These are phyloP conservation scores for Aspergillus wentii DNA, from an alignment of 495 filamentous ascomycete species.

Conservation along the genomic window DNA sequence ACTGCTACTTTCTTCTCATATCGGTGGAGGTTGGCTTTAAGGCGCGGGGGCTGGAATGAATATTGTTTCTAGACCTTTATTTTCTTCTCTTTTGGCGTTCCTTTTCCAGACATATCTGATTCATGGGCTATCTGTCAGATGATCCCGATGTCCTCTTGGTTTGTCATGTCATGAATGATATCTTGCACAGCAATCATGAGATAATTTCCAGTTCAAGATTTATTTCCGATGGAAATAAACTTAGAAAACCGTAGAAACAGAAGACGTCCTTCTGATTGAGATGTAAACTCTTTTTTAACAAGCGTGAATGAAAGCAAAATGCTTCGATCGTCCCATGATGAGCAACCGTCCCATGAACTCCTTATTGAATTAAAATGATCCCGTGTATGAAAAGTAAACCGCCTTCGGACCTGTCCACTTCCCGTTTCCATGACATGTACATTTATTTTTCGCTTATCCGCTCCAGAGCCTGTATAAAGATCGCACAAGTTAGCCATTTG, in stretches of 20 bases:
- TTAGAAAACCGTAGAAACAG: conserved; percentile 1
- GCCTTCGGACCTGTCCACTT: conserved; percentile 11
- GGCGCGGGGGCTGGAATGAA: conserved; percentile 12
- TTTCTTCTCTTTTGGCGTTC: conserved; percentile 7
- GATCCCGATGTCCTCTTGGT: no score
- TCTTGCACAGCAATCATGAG: conserved; percentile 12
- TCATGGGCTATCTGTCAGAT: conserved; percentile 1
- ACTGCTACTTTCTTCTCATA: conserved; percentile 6
- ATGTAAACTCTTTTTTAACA: conserved; percentile 10
- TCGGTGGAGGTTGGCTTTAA: conserved; percentile 9
- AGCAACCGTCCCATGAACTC: conserved; percentile 40
- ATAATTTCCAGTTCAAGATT: conserved; percentile 1
- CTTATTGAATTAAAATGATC: conserved; percentile 28
- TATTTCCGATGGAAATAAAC: conserved; percentile 1
- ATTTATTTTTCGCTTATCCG: conserved; percentile 52
- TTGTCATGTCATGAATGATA: conserved; percentile 6
- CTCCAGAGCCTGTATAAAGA: conserved; percentile 46
- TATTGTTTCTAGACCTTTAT: conserved; percentile 7
- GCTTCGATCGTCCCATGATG: conserved; percentile 33
- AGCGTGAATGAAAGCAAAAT: conserved; percentile 22
- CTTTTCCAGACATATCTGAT: conserved; percentile 3
- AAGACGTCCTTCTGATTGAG: no score
- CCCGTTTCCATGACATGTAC: conserved; percentile 1
- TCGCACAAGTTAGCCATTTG: conserved; percentile 16
- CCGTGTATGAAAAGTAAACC: conserved; percentile 17